Conservation (phyloP, 805 yeast genomes). For the Candida methanosorbosa region DNA sequence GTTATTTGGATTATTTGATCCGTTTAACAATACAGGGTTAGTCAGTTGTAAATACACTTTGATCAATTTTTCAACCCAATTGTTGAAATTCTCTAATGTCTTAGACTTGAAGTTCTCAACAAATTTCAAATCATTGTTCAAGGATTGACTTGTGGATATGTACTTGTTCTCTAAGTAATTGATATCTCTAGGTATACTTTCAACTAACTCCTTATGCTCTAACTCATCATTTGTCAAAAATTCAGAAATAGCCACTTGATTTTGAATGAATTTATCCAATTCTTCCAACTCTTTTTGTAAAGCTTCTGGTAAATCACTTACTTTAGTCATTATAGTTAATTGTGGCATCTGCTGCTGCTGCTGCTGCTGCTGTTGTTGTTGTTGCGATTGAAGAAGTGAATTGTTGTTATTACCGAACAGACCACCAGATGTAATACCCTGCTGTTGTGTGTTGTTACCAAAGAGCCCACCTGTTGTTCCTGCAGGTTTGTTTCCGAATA, state of each 20-base stretch:
- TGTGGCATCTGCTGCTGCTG: conserved; percentile 36
- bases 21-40: conserved; percentile 19
- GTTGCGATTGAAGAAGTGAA: conserved; percentile 3
- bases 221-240: conserved; percentile 50
- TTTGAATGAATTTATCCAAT: conserved; percentile 62
- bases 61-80: conserved; percentile 29
- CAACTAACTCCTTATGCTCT: conserved; percentile 57
- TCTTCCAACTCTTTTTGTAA: conserved; percentile 61
- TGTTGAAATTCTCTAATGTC: conserved; percentile 26
- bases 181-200: conserved; percentile 67
- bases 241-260: conserved; percentile 66
- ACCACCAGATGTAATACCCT: conserved; percentile 4
- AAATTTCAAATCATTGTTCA: conserved; percentile 38
- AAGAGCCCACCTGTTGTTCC: conserved; percentile 23
- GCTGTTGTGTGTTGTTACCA: conserved; percentile 14
- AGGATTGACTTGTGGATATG: conserved; percentile 57
- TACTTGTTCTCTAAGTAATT: conserved; percentile 53
- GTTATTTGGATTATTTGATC: not conserved
- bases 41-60: conserved; percentile 27
- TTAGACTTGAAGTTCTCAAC: conserved; percentile 34
- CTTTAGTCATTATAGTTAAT: conserved; percentile 66
- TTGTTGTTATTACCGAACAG: not conserved
- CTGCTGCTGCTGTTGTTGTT: conserved; percentile 29
- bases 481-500: conserved; percentile 26
- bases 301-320: conserved; percentile 66